phyloP scores from a whole-genome alignment of 768 basidiomycete species.

The Leccinellum luteum region DNA sequence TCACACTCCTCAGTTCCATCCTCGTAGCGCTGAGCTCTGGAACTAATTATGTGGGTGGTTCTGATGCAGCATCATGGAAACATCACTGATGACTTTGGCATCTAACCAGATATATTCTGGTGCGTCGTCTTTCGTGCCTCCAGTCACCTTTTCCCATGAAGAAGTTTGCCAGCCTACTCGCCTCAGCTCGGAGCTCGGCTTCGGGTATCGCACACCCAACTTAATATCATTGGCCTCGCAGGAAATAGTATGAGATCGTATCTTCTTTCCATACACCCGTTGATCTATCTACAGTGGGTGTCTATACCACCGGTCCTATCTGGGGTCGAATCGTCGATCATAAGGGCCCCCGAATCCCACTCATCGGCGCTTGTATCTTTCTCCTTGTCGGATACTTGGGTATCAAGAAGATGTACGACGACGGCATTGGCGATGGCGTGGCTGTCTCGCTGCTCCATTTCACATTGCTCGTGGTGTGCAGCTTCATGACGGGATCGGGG shows the following conservation, averaged over 20 bases:
- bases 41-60: constrained; percentile 66
- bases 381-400: constrained; percentile 74
- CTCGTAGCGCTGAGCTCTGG: constrained; percentile 63
- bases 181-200: constrained; percentile 83
- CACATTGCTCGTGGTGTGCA: constrained; percentile 54
- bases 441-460: constrained; percentile 45
- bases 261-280: background rate
- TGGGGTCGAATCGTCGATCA: constrained; percentile 79
- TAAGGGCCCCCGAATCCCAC: constrained; percentile 66
- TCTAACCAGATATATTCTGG: constrained; percentile 30
- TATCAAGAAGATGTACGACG: constrained; percentile 65
- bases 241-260: constrained; percentile 56
- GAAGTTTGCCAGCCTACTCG: constrained; percentile 59
- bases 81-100: background rate
- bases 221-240: constrained; percentile 79
- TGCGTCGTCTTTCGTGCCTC: constrained; percentile 1
- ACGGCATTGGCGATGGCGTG: constrained; percentile 40
- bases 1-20: constrained; percentile 54
- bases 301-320: constrained; percentile 71
- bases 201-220: constrained; percentile 71
- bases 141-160: background rate
- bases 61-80: background rate
- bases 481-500: constrained; percentile 74
- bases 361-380: constrained; percentile 55
- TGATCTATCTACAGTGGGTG: constrained; percentile 52